Percentiles rank a stretch among this genome's conserved stretches.
Evolutionary conservation across 192 early-diverging fungal species (phyloP).

Genomic region (Coemansia sp.): DNA sequence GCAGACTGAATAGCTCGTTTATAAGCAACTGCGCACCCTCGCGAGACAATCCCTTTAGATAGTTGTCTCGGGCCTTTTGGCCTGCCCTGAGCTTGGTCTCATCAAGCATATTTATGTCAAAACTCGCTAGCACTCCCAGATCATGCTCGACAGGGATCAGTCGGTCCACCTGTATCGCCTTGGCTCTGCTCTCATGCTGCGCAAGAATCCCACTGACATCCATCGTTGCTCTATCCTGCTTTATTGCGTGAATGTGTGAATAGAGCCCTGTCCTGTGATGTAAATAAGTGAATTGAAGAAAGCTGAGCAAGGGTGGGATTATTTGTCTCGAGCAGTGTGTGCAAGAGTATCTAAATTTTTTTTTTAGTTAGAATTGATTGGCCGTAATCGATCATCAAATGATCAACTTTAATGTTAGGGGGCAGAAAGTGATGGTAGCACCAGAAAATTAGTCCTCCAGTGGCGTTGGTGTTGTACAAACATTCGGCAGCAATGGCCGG

Average conservation of each 20-base stretch:
- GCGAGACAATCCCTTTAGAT: conserved; percentile 67
- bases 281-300: neutral
- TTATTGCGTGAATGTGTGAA: neutral
- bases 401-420: neutral
- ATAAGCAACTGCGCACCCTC: conserved; percentile 84
- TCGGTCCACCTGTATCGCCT: conserved; percentile 78
- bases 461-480: too few relatives aligned
- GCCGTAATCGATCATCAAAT: too few relatives aligned
- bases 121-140: conserved; percentile 77
- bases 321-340: neutral
- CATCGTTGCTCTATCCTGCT: conserved; percentile 31
- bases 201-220: conserved; percentile 68
- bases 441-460: neutral
- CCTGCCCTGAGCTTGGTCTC: conserved; percentile 34
- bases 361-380: neutral
- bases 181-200: conserved; percentile 68
- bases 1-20: conserved; percentile 85
- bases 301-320: neutral
- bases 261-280: neutral
- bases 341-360: conserved; percentile 1
- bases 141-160: conserved; percentile 84
- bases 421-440: neutral
- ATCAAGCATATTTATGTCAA: conserved; percentile 82
- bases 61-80: conserved; percentile 50
- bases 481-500: too few relatives aligned